Evolutionary conservation across 2,329 filamentous ascomycete species (phyloP).

Genomic region (Trichoderma sp.): DNA sequence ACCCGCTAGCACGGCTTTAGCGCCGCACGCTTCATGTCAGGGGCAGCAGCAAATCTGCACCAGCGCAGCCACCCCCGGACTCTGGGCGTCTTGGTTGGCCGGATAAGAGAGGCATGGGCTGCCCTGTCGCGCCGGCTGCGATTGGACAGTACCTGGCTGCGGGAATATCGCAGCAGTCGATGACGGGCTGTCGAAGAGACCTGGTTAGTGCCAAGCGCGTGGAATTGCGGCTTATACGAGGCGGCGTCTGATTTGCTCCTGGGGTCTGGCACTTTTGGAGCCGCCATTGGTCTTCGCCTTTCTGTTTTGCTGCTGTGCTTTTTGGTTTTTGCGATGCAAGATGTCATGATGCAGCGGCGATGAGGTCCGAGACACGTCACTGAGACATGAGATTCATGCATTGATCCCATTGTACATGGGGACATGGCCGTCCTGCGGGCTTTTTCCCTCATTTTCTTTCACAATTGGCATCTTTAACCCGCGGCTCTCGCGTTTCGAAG

Average conservation of each 20-base stretch:
- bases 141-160: neutral
- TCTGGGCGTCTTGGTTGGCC: neutral
- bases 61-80: neutral
- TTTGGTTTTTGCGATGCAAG: neutral
- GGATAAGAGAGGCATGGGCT: neutral
- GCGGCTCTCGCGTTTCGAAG: neutral
- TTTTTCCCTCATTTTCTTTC: neutral
- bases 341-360: constrained; percentile 3
- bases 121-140: neutral
- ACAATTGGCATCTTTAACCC: neutral
- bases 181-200: neutral
- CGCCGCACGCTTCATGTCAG: constrained; percentile 7
- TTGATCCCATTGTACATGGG: neutral
- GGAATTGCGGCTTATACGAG: neutral
- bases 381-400: neutral
- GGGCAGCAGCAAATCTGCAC: neutral
- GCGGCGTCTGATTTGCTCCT: neutral
- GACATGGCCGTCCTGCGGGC: neutral
- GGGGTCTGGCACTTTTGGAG: neutral
- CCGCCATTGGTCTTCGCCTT: neutral
- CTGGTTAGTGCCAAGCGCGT: neutral
- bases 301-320: neutral
- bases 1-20: constrained; percentile 11
- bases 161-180: neutral
- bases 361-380: neutral